Evolutionary conservation across 805 yeast genomes (phyloP).

Genomic region (Blastobotrys chiropterorum): DNA sequence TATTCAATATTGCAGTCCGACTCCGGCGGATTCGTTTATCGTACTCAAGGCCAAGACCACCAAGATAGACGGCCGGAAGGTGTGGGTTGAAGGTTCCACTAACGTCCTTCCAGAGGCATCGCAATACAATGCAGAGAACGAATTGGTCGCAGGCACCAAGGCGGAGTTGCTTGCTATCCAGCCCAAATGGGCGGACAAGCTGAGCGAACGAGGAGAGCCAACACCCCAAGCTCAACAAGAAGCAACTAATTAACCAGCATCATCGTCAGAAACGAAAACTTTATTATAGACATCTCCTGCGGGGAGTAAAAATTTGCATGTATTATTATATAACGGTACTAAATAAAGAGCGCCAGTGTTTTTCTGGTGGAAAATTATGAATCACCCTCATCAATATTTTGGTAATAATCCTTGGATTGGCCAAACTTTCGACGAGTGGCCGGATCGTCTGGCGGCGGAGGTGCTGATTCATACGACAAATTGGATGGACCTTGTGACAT

Average conservation of each 20-base stretch:
- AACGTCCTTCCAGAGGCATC: slow-evolving; percentile 37
- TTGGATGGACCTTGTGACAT: neutral
- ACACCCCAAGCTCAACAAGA: neutral
- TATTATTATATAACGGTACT: neutral
- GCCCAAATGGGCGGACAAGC: slow-evolving; percentile 33
- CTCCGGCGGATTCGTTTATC: slow-evolving; percentile 56
- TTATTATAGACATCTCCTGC: no score
- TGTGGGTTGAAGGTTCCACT: slow-evolving; percentile 63
- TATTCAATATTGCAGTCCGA: slow-evolving; percentile 54
- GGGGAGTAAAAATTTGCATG: no score
- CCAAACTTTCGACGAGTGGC: slow-evolving; percentile 10
- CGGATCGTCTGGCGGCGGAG: neutral
- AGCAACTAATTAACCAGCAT: neutral
- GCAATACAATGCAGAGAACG: slow-evolving; percentile 15
- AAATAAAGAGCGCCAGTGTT: neutral
- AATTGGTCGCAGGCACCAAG: slow-evolving; percentile 22
- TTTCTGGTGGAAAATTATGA: neutral
- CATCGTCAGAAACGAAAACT: no score
- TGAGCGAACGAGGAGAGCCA: slow-evolving; percentile 10
- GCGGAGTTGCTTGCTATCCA: slow-evolving; percentile 33
- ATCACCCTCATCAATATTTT: slow-evolving; percentile 3
- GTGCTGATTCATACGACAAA: neutral
- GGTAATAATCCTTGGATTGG: slow-evolving; percentile 13
- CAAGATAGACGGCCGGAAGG: slow-evolving; percentile 72
- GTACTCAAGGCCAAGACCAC: slow-evolving; percentile 61